Conservation (phyloP, 345 rosid species). For the Salix viminalis region DNA sequence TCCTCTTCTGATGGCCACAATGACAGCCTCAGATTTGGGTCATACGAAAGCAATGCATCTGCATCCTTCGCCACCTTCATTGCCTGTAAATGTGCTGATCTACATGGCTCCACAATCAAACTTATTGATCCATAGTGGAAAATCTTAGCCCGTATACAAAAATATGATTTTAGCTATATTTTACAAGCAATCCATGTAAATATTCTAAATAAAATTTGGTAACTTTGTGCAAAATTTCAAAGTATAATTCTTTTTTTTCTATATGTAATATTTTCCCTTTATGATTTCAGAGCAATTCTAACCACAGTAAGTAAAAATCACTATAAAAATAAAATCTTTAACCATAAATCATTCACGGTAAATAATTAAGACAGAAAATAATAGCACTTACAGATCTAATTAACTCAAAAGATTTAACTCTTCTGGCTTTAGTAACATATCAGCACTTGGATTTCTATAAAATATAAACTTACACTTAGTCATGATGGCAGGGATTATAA, state of each 20-base stretch:
- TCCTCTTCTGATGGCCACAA: constrained; percentile 87
- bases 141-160: constrained; percentile 52
- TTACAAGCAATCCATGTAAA: too few species aligned
- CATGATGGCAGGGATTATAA: too few species aligned
- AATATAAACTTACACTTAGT: constrained; percentile 82
- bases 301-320: too few species aligned
- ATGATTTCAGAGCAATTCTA: too few species aligned
- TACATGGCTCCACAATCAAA: constrained; percentile 95
- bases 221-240: too few species aligned
- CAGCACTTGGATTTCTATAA: constrained; percentile 92
- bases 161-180: too few species aligned
- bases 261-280: too few species aligned
- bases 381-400: constrained; percentile 74
- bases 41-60: constrained; percentile 87
- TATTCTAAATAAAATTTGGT: too few species aligned
- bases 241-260: too few species aligned
- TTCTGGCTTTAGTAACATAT: constrained; percentile 80
- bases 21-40: constrained; percentile 90
- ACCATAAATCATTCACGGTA: too few species aligned
- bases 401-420: constrained; percentile 73
- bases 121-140: constrained; percentile 98
- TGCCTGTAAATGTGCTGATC: constrained; percentile 88
- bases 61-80: constrained; percentile 88
- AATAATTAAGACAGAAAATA: not conserved
- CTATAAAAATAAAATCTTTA: too few species aligned